phyloP scores from a whole-genome alignment of 2,329 filamentous ascomycete genomes.

The Hymenoscyphus occultus region DNA sequence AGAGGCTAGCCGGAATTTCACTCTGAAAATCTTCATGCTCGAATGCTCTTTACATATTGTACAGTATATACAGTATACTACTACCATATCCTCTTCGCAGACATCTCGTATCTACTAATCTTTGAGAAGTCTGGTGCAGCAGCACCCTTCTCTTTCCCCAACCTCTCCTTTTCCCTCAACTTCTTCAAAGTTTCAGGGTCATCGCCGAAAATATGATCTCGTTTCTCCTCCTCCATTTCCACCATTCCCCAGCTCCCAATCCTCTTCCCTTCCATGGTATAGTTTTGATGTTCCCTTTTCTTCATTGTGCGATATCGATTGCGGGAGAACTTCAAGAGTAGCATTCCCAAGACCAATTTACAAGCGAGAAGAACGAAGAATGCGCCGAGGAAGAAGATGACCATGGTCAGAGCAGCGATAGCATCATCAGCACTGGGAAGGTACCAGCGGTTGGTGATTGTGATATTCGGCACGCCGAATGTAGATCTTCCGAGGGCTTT shows the following conservation, averaged over 20 bases:
- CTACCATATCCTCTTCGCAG: conserved; percentile 94
- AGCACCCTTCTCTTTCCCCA: conserved; percentile 57
- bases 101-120: conserved; percentile 86
- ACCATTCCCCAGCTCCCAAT: conserved; percentile 81
- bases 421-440: conserved; percentile 58
- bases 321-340: conserved; percentile 74
- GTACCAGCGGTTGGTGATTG: conserved; percentile 36
- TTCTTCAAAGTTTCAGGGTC: conserved; percentile 67
- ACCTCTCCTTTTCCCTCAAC: conserved; percentile 60
- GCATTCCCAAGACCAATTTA: conserved; percentile 87
- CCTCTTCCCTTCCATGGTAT: conserved; percentile 69
- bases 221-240: conserved; percentile 84
- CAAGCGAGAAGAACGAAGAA: conserved; percentile 82
- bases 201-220: conserved; percentile 82
- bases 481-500: conserved; percentile 73
- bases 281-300: conserved; percentile 57
- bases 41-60: background rate
- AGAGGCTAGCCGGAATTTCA: background rate
- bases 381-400: conserved; percentile 77
- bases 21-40: background rate
- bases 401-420: conserved; percentile 76
- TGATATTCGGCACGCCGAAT: conserved; percentile 48
- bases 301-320: conserved; percentile 77
- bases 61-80: background rate
- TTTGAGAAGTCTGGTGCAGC: conserved; percentile 60